Conservation (phyloP, 768 basidiomycete genomes). For the Lactarius hengduanensis region DNA sequence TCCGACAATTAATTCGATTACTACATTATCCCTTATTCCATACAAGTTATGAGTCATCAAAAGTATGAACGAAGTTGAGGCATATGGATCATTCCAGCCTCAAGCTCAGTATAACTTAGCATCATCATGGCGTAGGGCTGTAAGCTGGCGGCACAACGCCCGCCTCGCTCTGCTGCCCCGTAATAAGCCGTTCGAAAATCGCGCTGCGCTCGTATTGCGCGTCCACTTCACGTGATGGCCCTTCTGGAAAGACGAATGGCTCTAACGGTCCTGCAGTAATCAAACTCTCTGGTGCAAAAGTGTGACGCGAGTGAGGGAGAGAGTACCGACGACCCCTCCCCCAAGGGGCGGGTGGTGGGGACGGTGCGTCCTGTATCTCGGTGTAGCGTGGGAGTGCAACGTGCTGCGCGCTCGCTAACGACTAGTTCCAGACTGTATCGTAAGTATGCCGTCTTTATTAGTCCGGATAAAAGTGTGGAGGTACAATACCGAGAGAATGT, state of each 20-base stretch:
- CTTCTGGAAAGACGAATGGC: constrained; percentile 3
- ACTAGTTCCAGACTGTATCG: not conserved
- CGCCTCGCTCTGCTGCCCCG: constrained; percentile 75
- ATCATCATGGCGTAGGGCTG: constrained; percentile 29
- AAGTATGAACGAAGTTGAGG: not conserved
- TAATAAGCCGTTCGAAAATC: constrained; percentile 71
- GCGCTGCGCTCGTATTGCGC: constrained; percentile 42
- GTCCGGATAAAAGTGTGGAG: not conserved
- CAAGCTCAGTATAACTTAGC: not conserved
- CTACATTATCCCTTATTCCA: not conserved
- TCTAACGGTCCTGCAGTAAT: not conserved
- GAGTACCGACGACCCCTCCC: not conserved
- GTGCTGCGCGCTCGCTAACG: constrained; percentile 18
- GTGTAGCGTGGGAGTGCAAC: constrained; percentile 17
- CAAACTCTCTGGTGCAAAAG: not conserved
- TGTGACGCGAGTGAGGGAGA: not conserved
- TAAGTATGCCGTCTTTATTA: not conserved
- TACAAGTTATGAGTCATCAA: not conserved
- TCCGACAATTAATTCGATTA: not conserved
- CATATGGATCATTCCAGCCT: not conserved
- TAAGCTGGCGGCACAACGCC: constrained; percentile 87
- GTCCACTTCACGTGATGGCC: constrained; percentile 35
- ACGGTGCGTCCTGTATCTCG: constrained; percentile 3
- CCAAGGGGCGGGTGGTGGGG: not conserved
- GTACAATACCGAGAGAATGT: constrained; percentile 76